Evolutionary conservation across 2,329 filamentous ascomycete species (phyloP), one percentile per base, ranked within the genome.

Genomic region (Phaeosphaeria sp.): DNA sequence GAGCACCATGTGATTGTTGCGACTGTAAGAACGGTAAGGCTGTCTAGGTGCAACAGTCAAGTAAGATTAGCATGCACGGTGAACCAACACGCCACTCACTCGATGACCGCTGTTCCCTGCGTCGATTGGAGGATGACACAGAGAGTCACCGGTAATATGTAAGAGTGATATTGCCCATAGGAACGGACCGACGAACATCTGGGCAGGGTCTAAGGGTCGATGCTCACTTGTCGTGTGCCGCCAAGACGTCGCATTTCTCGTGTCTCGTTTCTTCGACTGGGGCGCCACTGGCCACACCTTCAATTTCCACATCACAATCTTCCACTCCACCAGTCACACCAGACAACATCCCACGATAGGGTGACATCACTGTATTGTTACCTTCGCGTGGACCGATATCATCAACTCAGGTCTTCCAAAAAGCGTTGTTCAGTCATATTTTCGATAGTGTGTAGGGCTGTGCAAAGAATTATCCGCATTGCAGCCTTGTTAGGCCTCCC

Each of bases 361-460:
- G 22, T 17, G 43, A 46, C 20, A 22, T 23, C 18, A 39, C 36
- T 39, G 15, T 2, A n/a, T 6, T 17, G 36, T n/a, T n/a, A 7
- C 36, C 20, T 21, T 49, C 47, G n/a, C 30, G 21, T 21, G 17
- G 10, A 10, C 25, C 27, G 47, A 21, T 6, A 20, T 20, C n/a
- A 20, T 21, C 27, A 36, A 50, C 48, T 42, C 15, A 41, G 33
- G 11, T 41, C 48, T 42, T 42, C 22, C 18, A 23, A 50, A 25
- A 42, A 23, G 48, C 33, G 33, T 6, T 50, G 47, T 21, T 50
- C 53, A 50, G 60, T 55, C 52, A 59, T 46, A 51, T 27, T 59
- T 57, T 53, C 63, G 56, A 59, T 62, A 55, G 42, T 41, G 18
- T 39, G 23, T 41, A 52, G 23, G 60, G 58, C 62, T 48, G 57